Conservation (phyloP, 257 asterid species). For the Solanum bukasovii region DNA sequence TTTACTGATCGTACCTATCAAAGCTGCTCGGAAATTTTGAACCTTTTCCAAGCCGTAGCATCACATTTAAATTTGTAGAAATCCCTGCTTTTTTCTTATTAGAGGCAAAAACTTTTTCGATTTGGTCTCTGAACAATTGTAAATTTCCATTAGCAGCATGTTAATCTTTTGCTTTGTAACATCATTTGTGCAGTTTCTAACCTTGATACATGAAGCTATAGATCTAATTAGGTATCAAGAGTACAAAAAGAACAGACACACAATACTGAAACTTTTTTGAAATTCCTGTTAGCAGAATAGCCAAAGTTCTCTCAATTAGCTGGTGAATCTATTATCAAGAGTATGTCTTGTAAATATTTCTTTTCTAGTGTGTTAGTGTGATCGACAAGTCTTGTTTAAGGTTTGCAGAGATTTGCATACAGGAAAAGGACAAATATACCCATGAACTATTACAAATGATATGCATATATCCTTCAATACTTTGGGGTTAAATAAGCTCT, state of each 20-base stretch:
- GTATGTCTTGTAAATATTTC: background rate
- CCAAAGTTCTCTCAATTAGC: background rate
- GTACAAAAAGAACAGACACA: background rate
- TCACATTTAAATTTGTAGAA: conserved; percentile 12
- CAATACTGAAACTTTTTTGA: background rate
- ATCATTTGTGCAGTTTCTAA: background rate
- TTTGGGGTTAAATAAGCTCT: background rate
- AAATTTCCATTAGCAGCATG: background rate
- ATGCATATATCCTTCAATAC: no score
- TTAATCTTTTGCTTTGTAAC: background rate
- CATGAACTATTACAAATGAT: background rate
- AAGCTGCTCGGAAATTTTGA: conserved; percentile 12
- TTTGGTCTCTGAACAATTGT: background rate
- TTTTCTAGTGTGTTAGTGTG: background rate
- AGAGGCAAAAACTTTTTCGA: background rate
- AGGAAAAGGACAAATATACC: no score
- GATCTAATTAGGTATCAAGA: background rate
- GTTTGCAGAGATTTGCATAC: background rate
- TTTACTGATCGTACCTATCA: background rate
- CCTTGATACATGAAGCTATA: background rate
- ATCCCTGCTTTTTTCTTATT: background rate
- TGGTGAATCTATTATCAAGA: background rate
- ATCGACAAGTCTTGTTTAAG: background rate
- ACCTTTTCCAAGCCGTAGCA: conserved; percentile 1
- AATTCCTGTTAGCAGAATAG: background rate